Conservation (phyloP, 2,329 filamentous ascomycete species). For the Lecanosticta acicola region DNA sequence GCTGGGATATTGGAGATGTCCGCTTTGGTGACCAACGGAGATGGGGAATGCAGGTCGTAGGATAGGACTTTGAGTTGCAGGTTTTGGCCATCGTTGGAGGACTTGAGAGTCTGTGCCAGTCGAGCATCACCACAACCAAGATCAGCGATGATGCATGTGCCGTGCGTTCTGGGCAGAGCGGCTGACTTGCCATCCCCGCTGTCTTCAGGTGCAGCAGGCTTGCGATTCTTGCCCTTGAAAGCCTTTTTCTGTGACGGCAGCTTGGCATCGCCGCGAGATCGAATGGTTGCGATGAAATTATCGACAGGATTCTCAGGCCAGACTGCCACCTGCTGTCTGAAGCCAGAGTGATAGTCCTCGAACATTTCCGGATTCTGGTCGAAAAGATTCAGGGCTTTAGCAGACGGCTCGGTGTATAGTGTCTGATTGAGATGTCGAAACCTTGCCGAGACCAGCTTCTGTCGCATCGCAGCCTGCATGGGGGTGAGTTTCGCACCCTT, state of each 20-base stretch:
- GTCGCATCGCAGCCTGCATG: conserved; percentile 87
- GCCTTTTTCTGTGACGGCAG: conserved; percentile 31
- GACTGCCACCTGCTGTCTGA: conserved; percentile 87
- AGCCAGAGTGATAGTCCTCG: conserved; percentile 90
- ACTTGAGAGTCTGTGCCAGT: conserved; percentile 63
- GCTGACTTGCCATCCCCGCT: conserved; percentile 7
- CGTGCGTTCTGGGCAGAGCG: conserved; percentile 64
- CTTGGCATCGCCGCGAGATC: conserved; percentile 56
- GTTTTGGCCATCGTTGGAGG: conserved; percentile 51
- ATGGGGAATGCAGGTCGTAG: conserved; percentile 79
- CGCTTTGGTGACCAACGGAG: conserved; percentile 72
- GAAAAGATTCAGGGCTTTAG: conserved; percentile 78
- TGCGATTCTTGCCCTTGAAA: conserved; percentile 36
- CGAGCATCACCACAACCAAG: conserved; percentile 89
- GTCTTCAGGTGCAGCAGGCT: conserved; percentile 30
- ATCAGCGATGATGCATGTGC: conserved; percentile 75
- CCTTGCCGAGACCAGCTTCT: conserved; percentile 88
- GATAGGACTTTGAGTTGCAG: conserved; percentile 71
- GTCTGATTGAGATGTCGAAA: conserved; percentile 98
- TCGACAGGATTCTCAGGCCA: conserved; percentile 98
- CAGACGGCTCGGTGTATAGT: conserved; percentile 85
- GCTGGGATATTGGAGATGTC: conserved; percentile 84
- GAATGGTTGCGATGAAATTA: conserved; percentile 69
- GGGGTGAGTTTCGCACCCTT: conserved; percentile 68
- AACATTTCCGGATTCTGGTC: conserved; percentile 85